phyloP scores from a whole-genome alignment of 2,329 filamentous ascomycete genomes.

The Pseudogymnoascus sp. region DNA sequence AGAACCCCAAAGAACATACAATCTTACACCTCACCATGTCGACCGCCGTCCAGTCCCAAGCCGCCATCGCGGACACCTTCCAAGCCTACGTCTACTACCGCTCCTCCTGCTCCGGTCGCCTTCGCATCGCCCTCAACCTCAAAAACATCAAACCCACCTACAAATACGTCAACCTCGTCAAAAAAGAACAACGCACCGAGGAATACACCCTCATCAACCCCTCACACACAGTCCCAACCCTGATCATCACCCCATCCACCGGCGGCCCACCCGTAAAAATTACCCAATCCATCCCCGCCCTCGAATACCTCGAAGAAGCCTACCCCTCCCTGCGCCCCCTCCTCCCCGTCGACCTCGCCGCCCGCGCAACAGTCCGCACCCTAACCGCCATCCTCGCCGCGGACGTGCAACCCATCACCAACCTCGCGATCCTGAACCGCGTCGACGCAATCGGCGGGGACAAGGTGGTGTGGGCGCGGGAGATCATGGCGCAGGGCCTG shows the following conservation, averaged over 20 bases:
- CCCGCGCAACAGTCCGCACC: slow-evolving; percentile 43
- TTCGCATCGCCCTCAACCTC: slow-evolving; percentile 50
- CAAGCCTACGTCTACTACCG: slow-evolving; percentile 47
- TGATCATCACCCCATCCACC: slow-evolving; percentile 31
- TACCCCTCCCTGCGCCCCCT: slow-evolving; percentile 34
- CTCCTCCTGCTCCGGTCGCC: slow-evolving; percentile 52
- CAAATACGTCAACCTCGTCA: slow-evolving; percentile 44
- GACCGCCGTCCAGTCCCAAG: neutral
- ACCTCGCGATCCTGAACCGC: slow-evolving; percentile 42
- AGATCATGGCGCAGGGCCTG: slow-evolving; percentile 45
- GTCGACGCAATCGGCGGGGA: slow-evolving; percentile 37
- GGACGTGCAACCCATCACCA: slow-evolving; percentile 54
- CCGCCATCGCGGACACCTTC: neutral
- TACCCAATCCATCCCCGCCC: slow-evolving; percentile 48
- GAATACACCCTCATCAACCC: slow-evolving; percentile 44
- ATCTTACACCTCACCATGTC: neutral
- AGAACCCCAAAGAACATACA: neutral
- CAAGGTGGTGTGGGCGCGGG: slow-evolving; percentile 41
- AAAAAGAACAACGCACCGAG: slow-evolving; percentile 40
- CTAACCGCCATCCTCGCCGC: slow-evolving; percentile 45
- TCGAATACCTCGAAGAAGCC: slow-evolving; percentile 54
- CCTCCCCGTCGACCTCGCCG: slow-evolving; percentile 37
- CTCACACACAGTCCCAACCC: slow-evolving; percentile 44
- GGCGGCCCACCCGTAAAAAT: slow-evolving; percentile 32
- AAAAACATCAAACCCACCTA: slow-evolving; percentile 43